These are phyloP conservation scores for Ustilago loliicola DNA, from an alignment of 1,284 basidiomycete species.

Conservation along the genomic window DNA sequence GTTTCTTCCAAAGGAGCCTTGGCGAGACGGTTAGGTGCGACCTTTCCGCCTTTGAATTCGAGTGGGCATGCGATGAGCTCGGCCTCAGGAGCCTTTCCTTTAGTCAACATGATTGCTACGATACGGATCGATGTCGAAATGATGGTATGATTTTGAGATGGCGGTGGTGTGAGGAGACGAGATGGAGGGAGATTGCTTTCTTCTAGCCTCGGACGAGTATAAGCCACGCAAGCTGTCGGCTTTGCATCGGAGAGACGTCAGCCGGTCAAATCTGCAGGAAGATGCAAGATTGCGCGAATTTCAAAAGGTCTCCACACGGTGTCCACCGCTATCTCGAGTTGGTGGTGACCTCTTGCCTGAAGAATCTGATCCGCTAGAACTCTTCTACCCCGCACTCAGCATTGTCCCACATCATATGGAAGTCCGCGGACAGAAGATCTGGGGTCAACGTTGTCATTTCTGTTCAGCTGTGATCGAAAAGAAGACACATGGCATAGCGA, in stretches of 20 bases:
- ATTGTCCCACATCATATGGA: background rate
- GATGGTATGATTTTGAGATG: background rate
- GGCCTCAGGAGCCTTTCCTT: conserved; percentile 25
- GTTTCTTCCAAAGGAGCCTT: conserved; percentile 71
- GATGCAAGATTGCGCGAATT: background rate
- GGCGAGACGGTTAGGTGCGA: conserved; percentile 73
- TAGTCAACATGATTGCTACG: conserved; percentile 12
- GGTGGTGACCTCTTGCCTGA: background rate
- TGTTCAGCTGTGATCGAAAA: background rate
- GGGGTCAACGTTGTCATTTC: background rate
- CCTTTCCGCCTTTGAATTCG: conserved; percentile 75
- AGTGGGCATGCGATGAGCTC: conserved; percentile 72
- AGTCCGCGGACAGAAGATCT: too few relatives aligned
- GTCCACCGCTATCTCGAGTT: background rate
- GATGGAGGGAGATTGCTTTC: background rate
- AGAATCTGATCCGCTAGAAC: background rate
- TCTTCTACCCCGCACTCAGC: background rate
- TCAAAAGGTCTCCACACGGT: too few relatives aligned
- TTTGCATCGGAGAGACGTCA: conserved; percentile 1
- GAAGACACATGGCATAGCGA: background rate
- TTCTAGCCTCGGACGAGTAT: background rate
- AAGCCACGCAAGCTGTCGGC: background rate
- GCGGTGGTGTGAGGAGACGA: conserved; percentile 1
- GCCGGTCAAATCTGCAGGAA: background rate
- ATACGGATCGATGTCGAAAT: background rate